Conservation (phyloP, 2,329 filamentous ascomycete genomes). For the Talaromyces albobiverticillius region DNA sequence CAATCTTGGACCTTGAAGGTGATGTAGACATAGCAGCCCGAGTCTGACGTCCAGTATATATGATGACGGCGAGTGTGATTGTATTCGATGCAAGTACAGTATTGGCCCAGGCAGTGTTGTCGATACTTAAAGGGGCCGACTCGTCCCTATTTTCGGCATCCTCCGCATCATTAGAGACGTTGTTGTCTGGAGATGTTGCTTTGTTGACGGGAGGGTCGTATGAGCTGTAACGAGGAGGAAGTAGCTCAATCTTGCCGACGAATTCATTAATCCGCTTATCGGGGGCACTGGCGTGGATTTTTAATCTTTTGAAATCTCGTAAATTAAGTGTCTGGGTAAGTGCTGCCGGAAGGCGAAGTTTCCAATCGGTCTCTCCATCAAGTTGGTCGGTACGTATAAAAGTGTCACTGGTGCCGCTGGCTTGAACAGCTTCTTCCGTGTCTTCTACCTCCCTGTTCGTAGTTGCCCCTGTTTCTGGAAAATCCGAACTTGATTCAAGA, state of each 20-base stretch:
- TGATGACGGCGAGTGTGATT: constrained; percentile 79
- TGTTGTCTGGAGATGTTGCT: constrained; percentile 17
- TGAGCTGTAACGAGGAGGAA: constrained; percentile 51
- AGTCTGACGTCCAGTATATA: constrained; percentile 94
- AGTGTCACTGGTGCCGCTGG: constrained; percentile 66
- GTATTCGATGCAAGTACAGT: constrained; percentile 94
- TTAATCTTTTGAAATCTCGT: constrained; percentile 64
- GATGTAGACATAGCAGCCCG: constrained; percentile 91
- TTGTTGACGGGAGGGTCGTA: constrained; percentile 46
- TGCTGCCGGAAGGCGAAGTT: constrained; percentile 81
- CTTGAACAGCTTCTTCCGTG: constrained; percentile 28
- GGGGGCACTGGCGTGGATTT: constrained; percentile 80
- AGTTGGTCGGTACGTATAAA: constrained; percentile 97
- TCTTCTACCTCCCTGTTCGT: constrained; percentile 16
- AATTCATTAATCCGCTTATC: constrained; percentile 96
- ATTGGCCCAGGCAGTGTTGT: constrained; percentile 98
- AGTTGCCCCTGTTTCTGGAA: constrained; percentile 16
- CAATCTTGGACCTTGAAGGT: constrained; percentile 87
- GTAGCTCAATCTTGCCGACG: constrained; percentile 77
- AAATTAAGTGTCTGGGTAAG: constrained; percentile 75
- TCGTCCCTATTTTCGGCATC: constrained; percentile 34
- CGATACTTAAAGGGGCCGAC: constrained; percentile 77
- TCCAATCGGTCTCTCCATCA: constrained; percentile 98
- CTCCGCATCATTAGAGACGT: constrained; percentile 18
- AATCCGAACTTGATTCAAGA: constrained; percentile 22